Percentiles rank a stretch among this genome's conserved stretches.
These are phyloP conservation scores for Cornus suecica DNA, from an alignment of 148 eudicot species.

Conservation along the genomic window DNA sequence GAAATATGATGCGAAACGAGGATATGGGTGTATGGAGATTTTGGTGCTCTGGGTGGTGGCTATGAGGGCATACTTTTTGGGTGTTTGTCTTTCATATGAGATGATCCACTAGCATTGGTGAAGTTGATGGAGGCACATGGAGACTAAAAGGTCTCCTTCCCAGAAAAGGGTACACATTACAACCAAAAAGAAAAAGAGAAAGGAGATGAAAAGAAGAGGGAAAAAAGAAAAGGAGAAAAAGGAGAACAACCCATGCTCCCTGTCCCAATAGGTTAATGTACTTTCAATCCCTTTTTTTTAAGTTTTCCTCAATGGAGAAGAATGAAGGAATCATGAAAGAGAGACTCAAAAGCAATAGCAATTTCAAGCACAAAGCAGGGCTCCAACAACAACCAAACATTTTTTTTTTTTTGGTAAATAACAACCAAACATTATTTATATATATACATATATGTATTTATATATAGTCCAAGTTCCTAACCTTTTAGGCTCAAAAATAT, in stretches of 20 bases:
- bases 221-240: conserved; percentile 6
- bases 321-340: neutral
- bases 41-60: neutral
- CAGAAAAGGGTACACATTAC: conserved; percentile 12
- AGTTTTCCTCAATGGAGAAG: neutral
- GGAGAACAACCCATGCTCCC: conserved; percentile 20
- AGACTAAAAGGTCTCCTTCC: conserved; percentile 18
- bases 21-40: neutral
- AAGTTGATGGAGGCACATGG: conserved; percentile 27
- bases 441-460: no score
- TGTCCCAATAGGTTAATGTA: neutral
- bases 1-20: no score
- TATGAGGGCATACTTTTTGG: neutral
- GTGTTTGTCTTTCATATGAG: conserved; percentile 21
- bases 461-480: no score
- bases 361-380: neutral
- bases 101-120: conserved; percentile 1
- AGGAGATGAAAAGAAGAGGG: conserved; percentile 1
- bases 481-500: no score
- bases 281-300: neutral
- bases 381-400: neutral
- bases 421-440: neutral
- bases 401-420: no score
- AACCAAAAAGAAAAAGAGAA: conserved; percentile 10
- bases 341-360: neutral